Base-by-base conservation (phyloP, 2,329 filamentous ascomycete species). In the Penicillium thymicola region DNA sequence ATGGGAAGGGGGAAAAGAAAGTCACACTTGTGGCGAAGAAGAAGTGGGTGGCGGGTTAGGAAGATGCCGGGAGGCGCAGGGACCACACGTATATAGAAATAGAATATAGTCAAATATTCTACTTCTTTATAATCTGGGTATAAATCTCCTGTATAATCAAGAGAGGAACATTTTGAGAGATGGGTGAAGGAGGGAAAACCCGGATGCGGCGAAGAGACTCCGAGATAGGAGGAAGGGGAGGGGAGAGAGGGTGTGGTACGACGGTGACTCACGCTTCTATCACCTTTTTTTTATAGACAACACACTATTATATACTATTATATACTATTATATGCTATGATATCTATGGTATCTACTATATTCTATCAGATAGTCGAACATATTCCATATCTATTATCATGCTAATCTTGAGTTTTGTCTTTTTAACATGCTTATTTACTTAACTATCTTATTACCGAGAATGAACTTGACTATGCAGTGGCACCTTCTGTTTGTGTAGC, bases 11-110 rank as follows among this genome's bases (percentile, higher is more conserved):
- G 40, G 30, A 51, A 42, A 46, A 18, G 30, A 54, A 36, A 50
- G 54, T 54, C 51, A 58, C 58, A 55, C 28, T 63, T 63, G 57
- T 62, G 64, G 58, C 56, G 43, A 50, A 47, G 45, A 51, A 52
- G 23, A 46, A 47, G 30, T 56, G 48, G 60, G 61, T 59, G 61
- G 61, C 59, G 59, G 59, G 46, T 52, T 52, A 46, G 49, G 40
- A 25, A 51, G 49, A 51, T 37, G 10, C 50, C 41, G 46, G 41
- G 51, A 40, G 43, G 51, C 55, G 51, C 55, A 57, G 45, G 48
- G 42, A 56, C 51, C 51, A 48, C 38, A 38, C 41, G 41, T n/a
- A 41, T 37, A 54, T 28, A 55, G 38, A 18, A 49, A 43, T 40
- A 55, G 53, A 55, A 55, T 55, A 55, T 51, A 55, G 25, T 55